These are phyloP conservation scores for Dictyostelium purpureum DNA, from an alignment of 78 protist species.

Conservation along the genomic window DNA sequence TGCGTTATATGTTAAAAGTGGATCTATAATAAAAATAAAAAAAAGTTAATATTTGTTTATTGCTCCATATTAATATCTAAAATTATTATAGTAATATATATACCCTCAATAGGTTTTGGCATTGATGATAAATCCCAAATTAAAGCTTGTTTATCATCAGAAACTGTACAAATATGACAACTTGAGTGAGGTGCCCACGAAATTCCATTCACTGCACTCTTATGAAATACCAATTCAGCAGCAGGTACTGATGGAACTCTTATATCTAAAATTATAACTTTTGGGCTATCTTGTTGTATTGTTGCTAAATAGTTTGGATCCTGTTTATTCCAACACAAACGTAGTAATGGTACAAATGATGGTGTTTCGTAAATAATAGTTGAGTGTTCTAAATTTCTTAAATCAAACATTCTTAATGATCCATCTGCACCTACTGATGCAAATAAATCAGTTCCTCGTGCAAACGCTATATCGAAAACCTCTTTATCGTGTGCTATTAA, in stretches of 20 bases:
- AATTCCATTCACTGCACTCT: constrained; percentile 89
- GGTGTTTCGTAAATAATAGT: constrained; percentile 97
- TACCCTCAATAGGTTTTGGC: constrained; percentile 92
- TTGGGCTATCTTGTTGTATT: constrained; percentile 86
- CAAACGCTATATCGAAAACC: constrained; percentile 97
- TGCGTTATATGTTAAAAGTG: constrained; percentile 91
- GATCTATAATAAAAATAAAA: constrained; percentile 48
- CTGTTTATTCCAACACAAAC: constrained; percentile 97
- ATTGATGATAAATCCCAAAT: constrained; percentile 97
- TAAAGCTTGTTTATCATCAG: constrained; percentile 95
- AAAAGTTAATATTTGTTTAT: not conserved
- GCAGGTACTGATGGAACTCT: constrained; percentile 96
- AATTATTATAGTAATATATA: not conserved
- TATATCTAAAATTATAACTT: constrained; percentile 92
- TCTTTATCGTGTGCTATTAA: constrained; percentile 99
- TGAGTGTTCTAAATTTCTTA: constrained; percentile 96
- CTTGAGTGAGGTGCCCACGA: constrained; percentile 98
- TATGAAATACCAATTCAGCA: constrained; percentile 88
- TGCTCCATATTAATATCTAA: not conserved
- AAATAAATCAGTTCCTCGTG: constrained; percentile 86
- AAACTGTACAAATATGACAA: constrained; percentile 95
- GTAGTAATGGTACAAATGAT: constrained; percentile 88
- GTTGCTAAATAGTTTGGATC: constrained; percentile 97
- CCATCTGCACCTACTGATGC: constrained; percentile 97
- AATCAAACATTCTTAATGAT: constrained; percentile 98